A percentile compares a stretch with the other conserved stretches of the same genome.
phyloP scores from a whole-genome alignment of 345 rosid species.

The Salix exigua region DNA sequence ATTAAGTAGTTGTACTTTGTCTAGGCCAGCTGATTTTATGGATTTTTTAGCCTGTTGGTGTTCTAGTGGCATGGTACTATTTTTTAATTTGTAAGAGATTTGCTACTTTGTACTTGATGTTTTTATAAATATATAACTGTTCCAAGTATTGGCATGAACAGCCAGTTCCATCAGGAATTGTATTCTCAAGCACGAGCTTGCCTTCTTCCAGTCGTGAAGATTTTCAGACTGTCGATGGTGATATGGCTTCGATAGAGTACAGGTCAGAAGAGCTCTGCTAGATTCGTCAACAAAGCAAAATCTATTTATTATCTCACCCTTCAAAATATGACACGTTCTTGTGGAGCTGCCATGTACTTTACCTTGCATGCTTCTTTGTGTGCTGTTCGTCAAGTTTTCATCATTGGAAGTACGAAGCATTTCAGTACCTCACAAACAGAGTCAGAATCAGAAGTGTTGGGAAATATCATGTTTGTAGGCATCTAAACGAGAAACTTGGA shows the following conservation, averaged over 20 bases:
- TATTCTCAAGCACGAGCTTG: not conserved
- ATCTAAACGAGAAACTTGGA: not conserved
- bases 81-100: constrained; percentile 21
- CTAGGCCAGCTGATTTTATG: constrained; percentile 23
- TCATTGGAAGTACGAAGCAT: not conserved
- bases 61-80: constrained; percentile 21
- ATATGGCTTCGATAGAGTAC: not conserved
- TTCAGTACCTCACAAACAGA: no score
- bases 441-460: not conserved
- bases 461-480: not conserved
- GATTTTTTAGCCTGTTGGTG: constrained; percentile 28
- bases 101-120: constrained; percentile 23
- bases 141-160: constrained; percentile 8
- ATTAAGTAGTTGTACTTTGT: constrained; percentile 24
- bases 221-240: not conserved
- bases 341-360: not conserved
- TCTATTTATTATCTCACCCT: not conserved
- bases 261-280: not conserved
- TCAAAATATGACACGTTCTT: not conserved
- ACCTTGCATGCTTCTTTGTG: not conserved
- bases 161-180: not conserved
- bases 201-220: not conserved
- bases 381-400: not conserved
- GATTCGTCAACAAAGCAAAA: not conserved
- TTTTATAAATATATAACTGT: constrained; percentile 12